Evolutionary conservation across 2,329 filamentous ascomycete genomes (phyloP).

Genomic region (Aspergillus novoparasiticus): DNA sequence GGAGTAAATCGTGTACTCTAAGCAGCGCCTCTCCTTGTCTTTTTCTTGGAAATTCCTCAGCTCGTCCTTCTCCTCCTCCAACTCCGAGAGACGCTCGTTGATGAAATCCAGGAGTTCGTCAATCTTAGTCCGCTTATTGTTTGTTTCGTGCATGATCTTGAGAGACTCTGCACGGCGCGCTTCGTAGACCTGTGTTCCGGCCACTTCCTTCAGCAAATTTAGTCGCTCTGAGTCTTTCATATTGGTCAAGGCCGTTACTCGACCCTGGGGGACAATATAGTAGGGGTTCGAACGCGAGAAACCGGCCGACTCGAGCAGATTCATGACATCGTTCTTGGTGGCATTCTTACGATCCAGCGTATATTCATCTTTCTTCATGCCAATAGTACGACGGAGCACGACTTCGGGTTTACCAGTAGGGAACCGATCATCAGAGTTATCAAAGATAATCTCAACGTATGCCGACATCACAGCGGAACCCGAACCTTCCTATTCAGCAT

Average conservation of each 20-base stretch:
- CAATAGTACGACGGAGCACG: conserved; percentile 89
- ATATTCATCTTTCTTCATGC: conserved; percentile 97
- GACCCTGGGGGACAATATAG: conserved; percentile 97
- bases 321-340: conserved; percentile 91
- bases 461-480: conserved; percentile 98
- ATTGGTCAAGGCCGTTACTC: conserved; percentile 93
- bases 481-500: conserved; percentile 71
- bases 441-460: conserved; percentile 99
- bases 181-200: conserved; percentile 96
- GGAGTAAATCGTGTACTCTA: conserved; percentile 93
- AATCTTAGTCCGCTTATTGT: conserved; percentile 91
- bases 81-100: conserved; percentile 80
- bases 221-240: conserved; percentile 96
- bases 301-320: conserved; percentile 90
- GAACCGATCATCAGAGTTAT: conserved; percentile 95
- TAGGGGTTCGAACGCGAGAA: conserved; percentile 98
- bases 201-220: conserved; percentile 93
- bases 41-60: conserved; percentile 92
- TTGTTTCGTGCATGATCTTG: conserved; percentile 96
- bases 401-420: conserved; percentile 90
- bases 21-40: conserved; percentile 84
- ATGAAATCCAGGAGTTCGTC: conserved; percentile 91
- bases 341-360: conserved; percentile 96
- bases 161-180: conserved; percentile 85
- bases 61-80: conserved; percentile 98